Percentiles rank a stretch among this genome's conserved stretches.
phyloP scores from a whole-genome alignment of 331 rosid genomes.

The Phaseolus coccineus region DNA sequence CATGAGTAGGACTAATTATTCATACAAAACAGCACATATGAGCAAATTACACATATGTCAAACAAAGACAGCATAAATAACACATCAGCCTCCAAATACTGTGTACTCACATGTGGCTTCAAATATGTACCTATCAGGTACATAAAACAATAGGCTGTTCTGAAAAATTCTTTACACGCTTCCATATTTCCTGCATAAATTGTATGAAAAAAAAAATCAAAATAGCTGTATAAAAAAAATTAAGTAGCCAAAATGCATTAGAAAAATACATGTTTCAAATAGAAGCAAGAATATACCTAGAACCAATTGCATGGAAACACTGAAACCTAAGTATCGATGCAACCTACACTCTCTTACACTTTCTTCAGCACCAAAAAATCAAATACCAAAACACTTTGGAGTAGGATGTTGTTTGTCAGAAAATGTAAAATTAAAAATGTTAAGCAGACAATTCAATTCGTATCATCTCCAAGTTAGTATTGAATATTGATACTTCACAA shows the following conservation, averaged over 20 bases:
- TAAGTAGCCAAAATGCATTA: slow-evolving; percentile 10
- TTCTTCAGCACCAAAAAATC: slow-evolving; percentile 19
- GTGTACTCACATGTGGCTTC: slow-evolving; percentile 88
- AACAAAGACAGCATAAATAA: slow-evolving; percentile 9
- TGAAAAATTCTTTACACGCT: slow-evolving; percentile 72
- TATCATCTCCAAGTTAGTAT: slow-evolving; percentile 24
- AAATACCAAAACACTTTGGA: slow-evolving; percentile 22
- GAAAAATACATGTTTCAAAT: slow-evolving; percentile 8
- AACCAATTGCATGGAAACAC: slow-evolving; percentile 33
- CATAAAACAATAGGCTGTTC: slow-evolving; percentile 65
- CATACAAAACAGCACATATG: slow-evolving; percentile 14
- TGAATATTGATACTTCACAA: slow-evolving; percentile 9
- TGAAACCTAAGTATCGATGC: slow-evolving; percentile 9
- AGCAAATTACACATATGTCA: slow-evolving; percentile 4
- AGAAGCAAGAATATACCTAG: background rate
- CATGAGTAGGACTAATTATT: slow-evolving; percentile 12
- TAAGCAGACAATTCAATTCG: background rate
- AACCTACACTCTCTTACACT: slow-evolving; percentile 1
- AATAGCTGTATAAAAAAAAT: slow-evolving; percentile 6
- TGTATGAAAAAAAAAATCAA: slow-evolving; percentile 33
- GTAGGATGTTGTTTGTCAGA: background rate
- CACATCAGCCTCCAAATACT: background rate
- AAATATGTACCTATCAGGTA: slow-evolving; percentile 84
- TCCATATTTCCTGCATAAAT: slow-evolving; percentile 74
- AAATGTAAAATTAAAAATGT: background rate